Evolutionary conservation across 257 asterid species (phyloP), one percentile per base, ranked within the genome.

Genomic region (Verbascum thapsus): DNA sequence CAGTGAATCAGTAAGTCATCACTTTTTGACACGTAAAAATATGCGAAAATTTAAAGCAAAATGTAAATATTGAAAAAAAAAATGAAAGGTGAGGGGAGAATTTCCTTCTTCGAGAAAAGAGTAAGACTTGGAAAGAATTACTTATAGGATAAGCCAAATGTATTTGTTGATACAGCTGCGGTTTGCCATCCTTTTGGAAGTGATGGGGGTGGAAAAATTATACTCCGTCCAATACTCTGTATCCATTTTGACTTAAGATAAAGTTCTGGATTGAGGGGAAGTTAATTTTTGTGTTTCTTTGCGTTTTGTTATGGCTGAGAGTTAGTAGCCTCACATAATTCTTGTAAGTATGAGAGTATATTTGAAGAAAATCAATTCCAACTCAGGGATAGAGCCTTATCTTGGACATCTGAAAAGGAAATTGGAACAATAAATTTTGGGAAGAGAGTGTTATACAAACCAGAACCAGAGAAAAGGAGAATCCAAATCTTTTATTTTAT

Each of bases 131-230:
- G 30, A 44, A 15, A 37, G 44, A 26, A 10, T 26, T 22, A 3
- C 7, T 41, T 42, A 42, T 26, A 8, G 23, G 12, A 32, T 4
- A 41, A 11, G 20, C 13, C 18, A 26, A 39, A 8, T 41, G 2
- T 7, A 15, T 18, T 40, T 8, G 16, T 8, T 58, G 15, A 9
- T 38, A 32, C 17, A 18, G 23, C 50, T 40, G 7, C 10, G 12
- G 39, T 10, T 41, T 58, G 49, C 12, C 39, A 58, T 19, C 22
- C 20, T 38, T 58, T 44, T 58, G 38, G 12, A 19, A 52, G n/a
- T 37, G 10, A 56, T 20, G 64, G 22, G 41, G 39, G 40, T 58
- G n/a, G 20, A 37, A 6, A 15, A 11, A 47, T n/a, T 37, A 10
- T 42, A n/a, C 32, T 26, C 32, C 32, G 3, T 26, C 32, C 32